Base-by-base conservation (phyloP, 768 basidiomycete genomes). In the Boletus huronensis region DNA sequence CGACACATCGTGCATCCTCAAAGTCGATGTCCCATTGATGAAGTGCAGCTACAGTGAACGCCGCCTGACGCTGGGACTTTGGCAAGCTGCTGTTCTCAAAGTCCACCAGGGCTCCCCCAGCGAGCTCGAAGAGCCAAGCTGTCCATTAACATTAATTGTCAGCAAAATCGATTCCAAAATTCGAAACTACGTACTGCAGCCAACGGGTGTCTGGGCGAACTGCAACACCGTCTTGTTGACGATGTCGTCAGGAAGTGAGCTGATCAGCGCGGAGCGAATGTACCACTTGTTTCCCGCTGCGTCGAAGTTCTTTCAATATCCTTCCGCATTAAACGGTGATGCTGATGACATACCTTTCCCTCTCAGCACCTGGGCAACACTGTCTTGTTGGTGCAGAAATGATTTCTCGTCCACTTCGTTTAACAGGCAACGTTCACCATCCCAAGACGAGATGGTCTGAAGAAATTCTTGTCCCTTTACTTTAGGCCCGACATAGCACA, bases 61-160 rank as follows among this genome's bases (percentile, higher is more conserved):
- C 68, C 1, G 90, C 87, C 67, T 92, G 80, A 45, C 93, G 84
- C 64, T 92, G 89, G 11, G 80, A 77, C 66, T 85, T 84, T 3
- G 92, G 90, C 14, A 93, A 70, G 60, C 88, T 90, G 13, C 77
- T 84, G 58, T 86, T 78, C 52, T 89, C 85, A 54, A 81, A 82
- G 66, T 93, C 91, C 0, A 71, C 68, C 38, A 91, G 79, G 1
- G 89, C 89, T 17, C 91, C 91, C 2, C 89, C 93, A 0, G 88
- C 88, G 39, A 93, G 79, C 70, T 97, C 93, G 68, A 96, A 95
- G 8, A 97, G 76, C 93, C 92, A 96, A 16, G 92, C 93, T 92
- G 38, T 17, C 14, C 36, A 44, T 41, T 16, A 5, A 38, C 36
- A 44, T 41, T 16, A 5, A 38, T 51, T 58, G 46, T 61, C 40